Evolutionary conservation across 2,329 filamentous ascomycete genomes (phyloP), one percentile per base, ranked within the genome.

Genomic region (Apiospora saccharicola): DNA sequence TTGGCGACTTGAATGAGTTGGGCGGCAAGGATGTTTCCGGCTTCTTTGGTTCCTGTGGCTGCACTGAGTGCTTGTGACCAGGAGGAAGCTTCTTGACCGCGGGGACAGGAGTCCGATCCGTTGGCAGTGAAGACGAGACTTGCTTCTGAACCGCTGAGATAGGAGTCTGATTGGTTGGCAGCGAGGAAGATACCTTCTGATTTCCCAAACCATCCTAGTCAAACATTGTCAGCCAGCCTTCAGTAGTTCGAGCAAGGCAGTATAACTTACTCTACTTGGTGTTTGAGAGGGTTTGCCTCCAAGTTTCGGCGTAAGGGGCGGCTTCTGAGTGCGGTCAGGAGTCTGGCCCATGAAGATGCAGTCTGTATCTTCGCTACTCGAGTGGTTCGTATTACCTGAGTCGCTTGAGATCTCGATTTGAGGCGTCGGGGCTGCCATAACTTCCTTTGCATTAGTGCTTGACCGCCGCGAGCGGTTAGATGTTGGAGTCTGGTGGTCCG

Each of bases 381-480:
- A n/a, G 57, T 22, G 22, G 34, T 14, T 34, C 13, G 6, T 10
- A 16, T 61, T 14, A 34, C 34, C n/a, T 12, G 57, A 41, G 19
- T 64, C 34, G 57, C 57, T 64, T 64, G 30, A 41, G 19, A 64
- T 64, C 34, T 64, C 19, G 34, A 64, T 64, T 12, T 41, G 57
- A 13, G 30, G 34, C 3, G 57, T 12, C 57, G 34, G 10, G n/a
- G 3, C 19, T 41, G 34, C 8, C 0, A 22, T 3, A n/a, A 8
- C 6, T 41, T 41, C 57, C 13, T 41, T 41, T 14, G 57, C 19
- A 12, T 14, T 41, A 6, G 34, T n/a, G 57, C 34, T n/a, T 64
- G 57, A 24, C 2, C 57, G 34, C 12, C n/a, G 19, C 34, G 19
- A 10, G 19, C 34, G 34, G 2, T 34, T 10, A 7, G 30, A 41